A percentile compares a stretch with the other conserved stretches of the same genome.
phyloP scores from a whole-genome alignment of 2,329 filamentous ascomycete species.

The Paecilomyces variotii region DNA sequence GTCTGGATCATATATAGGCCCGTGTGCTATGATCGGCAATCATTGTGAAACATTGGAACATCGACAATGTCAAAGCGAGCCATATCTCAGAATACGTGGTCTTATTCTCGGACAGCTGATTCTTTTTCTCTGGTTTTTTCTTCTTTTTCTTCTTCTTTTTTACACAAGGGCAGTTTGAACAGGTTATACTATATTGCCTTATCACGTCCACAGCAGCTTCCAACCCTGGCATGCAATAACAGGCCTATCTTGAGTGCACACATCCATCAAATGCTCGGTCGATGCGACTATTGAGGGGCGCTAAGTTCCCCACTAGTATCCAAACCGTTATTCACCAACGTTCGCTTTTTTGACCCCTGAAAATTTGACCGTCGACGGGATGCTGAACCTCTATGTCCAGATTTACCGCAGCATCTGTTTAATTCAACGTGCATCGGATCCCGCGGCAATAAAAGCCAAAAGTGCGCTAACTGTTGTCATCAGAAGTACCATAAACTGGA shows the following conservation, averaged over 20 bases:
- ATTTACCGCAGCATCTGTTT: background rate
- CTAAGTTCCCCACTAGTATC: background rate
- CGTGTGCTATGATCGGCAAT: background rate
- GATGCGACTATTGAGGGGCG: background rate
- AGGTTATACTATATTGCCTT: no score
- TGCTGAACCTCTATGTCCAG: background rate
- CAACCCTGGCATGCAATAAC: background rate
- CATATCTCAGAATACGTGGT: background rate
- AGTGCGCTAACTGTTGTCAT: background rate
- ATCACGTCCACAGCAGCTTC: background rate
- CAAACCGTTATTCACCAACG: background rate
- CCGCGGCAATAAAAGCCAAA: background rate
- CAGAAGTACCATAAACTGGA: background rate
- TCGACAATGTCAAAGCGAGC: background rate
- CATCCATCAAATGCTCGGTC: background rate
- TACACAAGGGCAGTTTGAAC: no score
- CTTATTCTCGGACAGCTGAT: background rate
- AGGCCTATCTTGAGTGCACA: background rate
- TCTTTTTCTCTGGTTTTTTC: background rate
- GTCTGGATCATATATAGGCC: background rate
- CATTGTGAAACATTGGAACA: background rate
- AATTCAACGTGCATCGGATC: background rate
- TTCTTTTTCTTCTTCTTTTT: background rate
- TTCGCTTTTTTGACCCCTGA: background rate
- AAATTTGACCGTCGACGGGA: background rate